These are phyloP conservation scores for Microdochium nivale DNA, from an alignment of 2,329 filamentous ascomycete genomes.

Conservation along the genomic window DNA sequence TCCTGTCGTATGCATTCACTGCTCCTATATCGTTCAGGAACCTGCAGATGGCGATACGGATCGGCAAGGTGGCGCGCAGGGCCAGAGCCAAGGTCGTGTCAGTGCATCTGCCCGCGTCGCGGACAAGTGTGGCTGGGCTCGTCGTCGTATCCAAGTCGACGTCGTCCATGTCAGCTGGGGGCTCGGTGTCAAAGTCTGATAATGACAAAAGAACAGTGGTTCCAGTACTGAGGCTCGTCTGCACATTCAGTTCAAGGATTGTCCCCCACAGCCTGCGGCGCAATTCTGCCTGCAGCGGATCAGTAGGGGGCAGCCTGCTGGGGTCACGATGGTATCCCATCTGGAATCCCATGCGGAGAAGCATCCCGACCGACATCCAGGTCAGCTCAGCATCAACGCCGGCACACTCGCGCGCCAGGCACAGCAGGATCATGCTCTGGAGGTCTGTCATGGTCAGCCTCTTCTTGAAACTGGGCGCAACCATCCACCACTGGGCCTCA, in stretches of 20 bases:
- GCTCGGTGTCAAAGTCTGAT: slow-evolving; percentile 39
- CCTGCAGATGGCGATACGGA: slow-evolving; percentile 31
- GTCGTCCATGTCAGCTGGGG: slow-evolving; percentile 44
- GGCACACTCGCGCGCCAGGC: slow-evolving; percentile 38
- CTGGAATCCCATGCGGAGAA: slow-evolving; percentile 45
- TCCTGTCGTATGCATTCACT: slow-evolving; percentile 31
- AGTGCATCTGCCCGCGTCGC: slow-evolving; percentile 24
- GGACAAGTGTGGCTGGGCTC: slow-evolving; percentile 3
- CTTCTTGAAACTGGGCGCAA: slow-evolving; percentile 35
- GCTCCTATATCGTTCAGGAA: slow-evolving; percentile 34
- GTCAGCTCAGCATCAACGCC: slow-evolving; percentile 39
- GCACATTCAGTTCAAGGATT: slow-evolving; percentile 44
- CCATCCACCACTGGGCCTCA: slow-evolving; percentile 43
- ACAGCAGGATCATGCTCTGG: slow-evolving; percentile 43
- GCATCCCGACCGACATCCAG: slow-evolving; percentile 40
- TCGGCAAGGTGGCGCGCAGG: slow-evolving; percentile 31
- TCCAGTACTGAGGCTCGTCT: slow-evolving; percentile 40
- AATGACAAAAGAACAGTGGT: slow-evolving; percentile 37
- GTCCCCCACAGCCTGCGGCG: slow-evolving; percentile 48
- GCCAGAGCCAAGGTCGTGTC: slow-evolving; percentile 42
- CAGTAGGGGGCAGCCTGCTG: slow-evolving; percentile 35
- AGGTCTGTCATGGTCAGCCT: slow-evolving; percentile 38
- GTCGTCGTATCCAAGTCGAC: slow-evolving; percentile 32
- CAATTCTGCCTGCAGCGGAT: slow-evolving; percentile 40
- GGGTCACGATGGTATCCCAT: slow-evolving; percentile 54